Conservation (phyloP, 2,329 filamentous ascomycete genomes). For the Diplodia corticola region DNA sequence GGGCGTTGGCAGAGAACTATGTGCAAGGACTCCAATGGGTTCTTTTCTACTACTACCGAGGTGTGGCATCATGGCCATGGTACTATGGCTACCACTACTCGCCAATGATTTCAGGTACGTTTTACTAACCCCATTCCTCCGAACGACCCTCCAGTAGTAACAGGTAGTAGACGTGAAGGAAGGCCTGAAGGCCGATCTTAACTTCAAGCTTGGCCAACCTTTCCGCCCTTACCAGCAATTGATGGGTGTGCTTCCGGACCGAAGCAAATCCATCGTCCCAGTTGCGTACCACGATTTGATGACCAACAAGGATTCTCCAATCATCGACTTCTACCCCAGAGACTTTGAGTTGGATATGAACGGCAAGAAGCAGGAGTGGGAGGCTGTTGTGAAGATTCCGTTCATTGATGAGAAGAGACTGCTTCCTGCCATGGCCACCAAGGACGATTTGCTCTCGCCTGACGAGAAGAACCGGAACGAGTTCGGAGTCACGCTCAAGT, state of each 20-base stretch:
- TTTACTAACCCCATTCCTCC: not conserved
- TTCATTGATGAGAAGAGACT: conserved; percentile 94
- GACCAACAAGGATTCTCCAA: conserved; percentile 86
- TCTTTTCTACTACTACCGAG: conserved; percentile 94
- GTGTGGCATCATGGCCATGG: conserved; percentile 98
- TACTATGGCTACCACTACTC: conserved; percentile 97
- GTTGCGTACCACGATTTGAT: conserved; percentile 85
- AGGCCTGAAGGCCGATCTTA: conserved; percentile 80
- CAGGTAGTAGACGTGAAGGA: conserved; percentile 71
- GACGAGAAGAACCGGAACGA: conserved; percentile 82
- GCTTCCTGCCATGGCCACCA: conserved; percentile 80
- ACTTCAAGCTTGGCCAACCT: conserved; percentile 91
- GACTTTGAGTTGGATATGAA: conserved; percentile 99
- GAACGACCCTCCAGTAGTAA: conserved; percentile 4
- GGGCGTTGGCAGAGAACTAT: conserved; percentile 87
- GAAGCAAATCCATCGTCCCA: conserved; percentile 96
- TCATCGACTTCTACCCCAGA: conserved; percentile 95
- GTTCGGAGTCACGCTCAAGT: conserved; percentile 91
- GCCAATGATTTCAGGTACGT: conserved; percentile 82
- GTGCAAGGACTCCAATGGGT: conserved; percentile 98
- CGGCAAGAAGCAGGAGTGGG: conserved; percentile 99
- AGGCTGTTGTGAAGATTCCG: conserved; percentile 97
- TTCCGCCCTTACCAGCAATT: conserved; percentile 95
- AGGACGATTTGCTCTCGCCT: conserved; percentile 72
- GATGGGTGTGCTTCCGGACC: conserved; percentile 96